These are phyloP conservation scores for Russula virescens DNA, from an alignment of 768 basidiomycete species.

Conservation along the genomic window DNA sequence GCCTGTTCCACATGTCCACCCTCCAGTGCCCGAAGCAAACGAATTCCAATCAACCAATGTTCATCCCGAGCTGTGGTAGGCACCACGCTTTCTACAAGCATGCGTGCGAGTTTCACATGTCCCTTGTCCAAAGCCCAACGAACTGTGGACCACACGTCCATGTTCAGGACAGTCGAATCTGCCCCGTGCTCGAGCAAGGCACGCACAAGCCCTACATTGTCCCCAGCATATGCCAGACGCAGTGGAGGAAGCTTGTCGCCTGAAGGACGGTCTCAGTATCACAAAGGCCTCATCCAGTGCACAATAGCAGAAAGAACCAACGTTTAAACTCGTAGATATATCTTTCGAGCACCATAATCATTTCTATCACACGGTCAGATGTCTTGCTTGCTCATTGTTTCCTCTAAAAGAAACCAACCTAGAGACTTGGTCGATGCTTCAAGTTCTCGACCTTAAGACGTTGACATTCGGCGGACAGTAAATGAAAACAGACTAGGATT, in stretches of 20 bases:
- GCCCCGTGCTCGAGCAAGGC: not conserved
- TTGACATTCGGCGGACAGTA: too few relatives aligned
- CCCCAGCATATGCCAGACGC: not conserved
- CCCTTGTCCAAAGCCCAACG: not conserved
- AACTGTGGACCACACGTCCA: not conserved
- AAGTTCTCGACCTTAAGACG: too few relatives aligned
- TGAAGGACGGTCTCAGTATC: not conserved
- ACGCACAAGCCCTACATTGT: not conserved
- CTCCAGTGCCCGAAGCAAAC: too few relatives aligned
- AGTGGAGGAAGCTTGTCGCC: not conserved
- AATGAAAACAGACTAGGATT: not conserved
- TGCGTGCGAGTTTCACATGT: not conserved
- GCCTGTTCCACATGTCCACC: too few relatives aligned
- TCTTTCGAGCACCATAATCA: not conserved
- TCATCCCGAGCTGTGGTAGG: too few relatives aligned
- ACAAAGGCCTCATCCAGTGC: too few relatives aligned
- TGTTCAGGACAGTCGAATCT: not conserved
- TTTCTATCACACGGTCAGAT: not conserved
- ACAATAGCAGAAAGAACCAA: not conserved
- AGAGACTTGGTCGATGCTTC: too few relatives aligned
- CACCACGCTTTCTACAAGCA: too few relatives aligned
- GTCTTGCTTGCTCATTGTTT: too few relatives aligned
- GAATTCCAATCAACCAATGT: too few relatives aligned
- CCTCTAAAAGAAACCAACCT: too few relatives aligned
- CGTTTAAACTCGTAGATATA: not conserved